phyloP scores from a whole-genome alignment of 257 asterid genomes.

The Ligustrum vulgare region DNA sequence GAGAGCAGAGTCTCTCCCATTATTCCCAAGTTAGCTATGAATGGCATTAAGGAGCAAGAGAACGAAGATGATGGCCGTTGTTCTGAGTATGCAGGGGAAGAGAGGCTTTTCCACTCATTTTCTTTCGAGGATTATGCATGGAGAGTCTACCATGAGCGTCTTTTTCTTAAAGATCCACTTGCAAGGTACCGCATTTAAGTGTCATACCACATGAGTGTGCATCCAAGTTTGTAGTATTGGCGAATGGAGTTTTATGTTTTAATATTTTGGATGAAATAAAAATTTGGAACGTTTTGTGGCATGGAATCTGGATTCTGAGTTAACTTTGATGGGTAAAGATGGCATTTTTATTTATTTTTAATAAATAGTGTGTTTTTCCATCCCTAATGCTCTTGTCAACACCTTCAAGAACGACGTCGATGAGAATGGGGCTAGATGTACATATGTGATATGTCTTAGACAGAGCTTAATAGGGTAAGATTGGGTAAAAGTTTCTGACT shows the following conservation, averaged over 20 bases:
- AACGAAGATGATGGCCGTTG: background rate
- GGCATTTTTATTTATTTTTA: background rate
- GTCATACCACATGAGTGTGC: background rate
- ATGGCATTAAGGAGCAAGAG: background rate
- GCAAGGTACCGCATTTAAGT: constrained; percentile 39
- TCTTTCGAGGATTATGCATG: constrained; percentile 73
- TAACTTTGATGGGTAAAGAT: background rate
- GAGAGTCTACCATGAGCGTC: constrained; percentile 65
- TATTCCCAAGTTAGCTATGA: constrained; percentile 18
- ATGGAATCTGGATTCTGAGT: background rate
- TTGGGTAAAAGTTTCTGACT: too few relatives aligned
- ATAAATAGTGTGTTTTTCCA: too few relatives aligned
- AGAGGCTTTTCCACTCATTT: constrained; percentile 44
- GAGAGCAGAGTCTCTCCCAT: constrained; percentile 50
- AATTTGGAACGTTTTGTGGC: background rate
- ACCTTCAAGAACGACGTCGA: too few relatives aligned
- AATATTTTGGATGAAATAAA: background rate
- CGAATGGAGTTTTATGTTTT: background rate
- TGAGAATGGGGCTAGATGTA: too few relatives aligned
- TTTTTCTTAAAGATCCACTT: constrained; percentile 59
- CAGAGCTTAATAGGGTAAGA: too few relatives aligned
- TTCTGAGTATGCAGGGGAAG: background rate
- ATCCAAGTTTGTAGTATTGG: background rate
- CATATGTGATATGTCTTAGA: too few relatives aligned
- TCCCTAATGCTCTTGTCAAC: too few relatives aligned